phyloP scores from a whole-genome alignment of 257 asterid species.

The Catharanthus roseus region DNA sequence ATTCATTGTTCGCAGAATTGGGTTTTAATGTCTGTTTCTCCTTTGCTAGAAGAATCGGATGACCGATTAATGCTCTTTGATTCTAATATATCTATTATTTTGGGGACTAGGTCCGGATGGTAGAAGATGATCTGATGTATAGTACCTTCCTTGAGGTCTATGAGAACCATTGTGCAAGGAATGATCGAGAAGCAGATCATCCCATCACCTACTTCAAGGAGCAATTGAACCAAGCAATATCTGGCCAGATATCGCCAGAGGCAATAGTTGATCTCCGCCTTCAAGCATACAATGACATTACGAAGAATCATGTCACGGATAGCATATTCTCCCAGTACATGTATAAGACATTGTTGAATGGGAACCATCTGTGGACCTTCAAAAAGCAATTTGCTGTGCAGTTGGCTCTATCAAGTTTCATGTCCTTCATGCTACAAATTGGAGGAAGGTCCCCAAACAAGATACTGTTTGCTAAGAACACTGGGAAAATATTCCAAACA shows the following conservation, averaged over 20 bases:
- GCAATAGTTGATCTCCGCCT: slow-evolving; percentile 97
- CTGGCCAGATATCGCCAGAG: slow-evolving; percentile 90
- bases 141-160: slow-evolving; percentile 97
- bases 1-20: not conserved
- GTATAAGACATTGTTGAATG: slow-evolving; percentile 86
- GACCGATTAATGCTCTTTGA: not conserved
- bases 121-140: slow-evolving; percentile 96
- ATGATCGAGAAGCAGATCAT: slow-evolving; percentile 83
- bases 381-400: slow-evolving; percentile 96
- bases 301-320: slow-evolving; percentile 74
- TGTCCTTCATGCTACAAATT: slow-evolving; percentile 94
- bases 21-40: not conserved
- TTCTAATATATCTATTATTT: slow-evolving; percentile 6
- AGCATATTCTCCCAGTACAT: slow-evolving; percentile 95
- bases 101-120: slow-evolving; percentile 82
- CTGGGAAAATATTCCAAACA: slow-evolving; percentile 93
- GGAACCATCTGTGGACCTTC: slow-evolving; percentile 94
- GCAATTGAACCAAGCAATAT: slow-evolving; percentile 93
- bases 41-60: not conserved
- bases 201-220: slow-evolving; percentile 91
- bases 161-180: slow-evolving; percentile 96
- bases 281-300: slow-evolving; percentile 82
- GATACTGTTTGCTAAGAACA: slow-evolving; percentile 92
- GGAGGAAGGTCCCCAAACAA: slow-evolving; percentile 99
- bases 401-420: slow-evolving; percentile 91